Percentiles rank a stretch among this genome's conserved stretches.
Conservation (phyloP, 2,329 filamentous ascomycete species). For the Cadophora malorum region DNA sequence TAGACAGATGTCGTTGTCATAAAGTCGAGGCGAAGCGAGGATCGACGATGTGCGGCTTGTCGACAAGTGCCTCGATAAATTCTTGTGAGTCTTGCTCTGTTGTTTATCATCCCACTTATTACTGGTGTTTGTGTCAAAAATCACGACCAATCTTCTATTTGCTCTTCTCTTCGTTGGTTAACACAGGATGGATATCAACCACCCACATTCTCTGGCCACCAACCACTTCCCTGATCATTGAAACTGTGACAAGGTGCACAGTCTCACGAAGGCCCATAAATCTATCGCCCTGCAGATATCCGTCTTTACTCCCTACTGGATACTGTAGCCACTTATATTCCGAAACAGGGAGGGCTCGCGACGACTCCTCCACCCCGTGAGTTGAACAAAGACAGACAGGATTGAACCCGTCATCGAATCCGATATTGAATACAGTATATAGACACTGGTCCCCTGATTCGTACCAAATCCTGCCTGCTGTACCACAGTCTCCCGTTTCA, state of each 20-base stretch:
- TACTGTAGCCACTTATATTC: slow-evolving; percentile 7
- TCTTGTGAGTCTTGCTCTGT: background rate
- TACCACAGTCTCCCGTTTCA: slow-evolving; percentile 24
- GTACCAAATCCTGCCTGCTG: slow-evolving; percentile 25
- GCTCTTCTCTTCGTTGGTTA: background rate
- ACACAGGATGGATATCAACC: slow-evolving; percentile 22
- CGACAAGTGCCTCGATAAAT: background rate
- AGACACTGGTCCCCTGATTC: background rate
- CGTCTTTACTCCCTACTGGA: background rate
- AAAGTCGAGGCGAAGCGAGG: background rate
- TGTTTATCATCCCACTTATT: background rate
- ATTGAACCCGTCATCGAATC: slow-evolving; percentile 28
- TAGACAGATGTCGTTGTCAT: slow-evolving; percentile 2
- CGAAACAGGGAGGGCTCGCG: background rate
- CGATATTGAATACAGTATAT: slow-evolving; percentile 24
- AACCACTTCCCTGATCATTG: slow-evolving; percentile 20
- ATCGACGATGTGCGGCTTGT: background rate
- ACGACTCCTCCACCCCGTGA: background rate
- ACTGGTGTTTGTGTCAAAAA: background rate
- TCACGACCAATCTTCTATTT: background rate
- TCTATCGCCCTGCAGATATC: slow-evolving; percentile 22
- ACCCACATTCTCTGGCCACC: slow-evolving; percentile 22
- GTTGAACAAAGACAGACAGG: slow-evolving; percentile 20
- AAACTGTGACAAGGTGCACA: slow-evolving; percentile 6
- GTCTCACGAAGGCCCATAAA: slow-evolving; percentile 13